Base-by-base conservation (phyloP, 345 rosid genomes). In the Laguncularia racemosa region DNA sequence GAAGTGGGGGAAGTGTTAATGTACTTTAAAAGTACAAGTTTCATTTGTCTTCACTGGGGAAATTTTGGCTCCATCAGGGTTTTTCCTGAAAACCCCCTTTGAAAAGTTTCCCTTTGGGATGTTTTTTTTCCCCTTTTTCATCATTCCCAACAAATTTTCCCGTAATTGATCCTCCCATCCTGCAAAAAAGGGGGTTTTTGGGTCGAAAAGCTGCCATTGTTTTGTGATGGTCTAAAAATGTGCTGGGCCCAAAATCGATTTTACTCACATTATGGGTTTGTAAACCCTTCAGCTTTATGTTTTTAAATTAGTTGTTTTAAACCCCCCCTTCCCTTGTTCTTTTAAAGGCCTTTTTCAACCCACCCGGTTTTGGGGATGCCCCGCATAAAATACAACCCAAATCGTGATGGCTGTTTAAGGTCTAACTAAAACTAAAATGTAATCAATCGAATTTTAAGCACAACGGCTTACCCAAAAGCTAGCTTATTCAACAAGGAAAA, bases 161-260 rank as follows among this genome's bases (percentile, higher is more conserved):
- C 84, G 12, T 83, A 86, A 78, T 80, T 84, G 76, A 92, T 92
- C 65, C 70, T 89, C 46, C 98, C 98, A 53, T 89, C 98, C 97
- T 89, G 75, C 63, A 57, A 60, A 45, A 12, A 49, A 16, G 14
- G 16, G 15, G 50, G n/a, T n/a, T n/a, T n/a, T 16, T 12, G 13
- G 9, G 56, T 17, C 5, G 18, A 45, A 43, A 44, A 19, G 20
- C 48, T 50, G 10, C 40, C 7, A 20, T 12, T 4, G 3, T 26
- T 9, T 44, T 16, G n/a, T 20, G 3, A 45, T 16, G 4, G 17
- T 16, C 14, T 40, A 38, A n/a, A n/a, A 6, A 28, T 20, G 20
- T 13, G 20, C 13, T n/a, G 2, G 21, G 38, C n/a, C n/a, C 15
- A 9, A 20, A 14, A 18, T 48, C 13, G 16, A 12, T 17, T 16